A percentile compares a stretch with the other conserved stretches of the same genome.
These are phyloP conservation scores for Austroboletus olivaceoglutinosus DNA, from an alignment of 1,284 basidiomycete species.

Conservation along the genomic window DNA sequence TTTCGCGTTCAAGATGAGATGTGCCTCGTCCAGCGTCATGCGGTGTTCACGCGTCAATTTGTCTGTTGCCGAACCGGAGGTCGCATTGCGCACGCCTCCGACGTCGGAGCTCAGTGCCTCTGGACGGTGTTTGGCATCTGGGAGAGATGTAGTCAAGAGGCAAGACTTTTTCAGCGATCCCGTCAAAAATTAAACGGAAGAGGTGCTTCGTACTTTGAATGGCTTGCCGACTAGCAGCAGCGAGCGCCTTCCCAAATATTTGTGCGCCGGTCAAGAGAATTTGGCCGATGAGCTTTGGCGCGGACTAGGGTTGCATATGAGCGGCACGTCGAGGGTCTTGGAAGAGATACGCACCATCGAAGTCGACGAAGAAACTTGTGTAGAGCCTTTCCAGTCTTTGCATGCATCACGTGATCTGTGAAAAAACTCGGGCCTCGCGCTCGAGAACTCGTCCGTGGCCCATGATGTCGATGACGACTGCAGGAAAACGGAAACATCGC, in stretches of 20 bases:
- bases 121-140: conserved; percentile 83
- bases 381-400: neutral
- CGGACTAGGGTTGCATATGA: conserved; percentile 48
- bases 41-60: conserved; percentile 78
- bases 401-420: conserved; percentile 22
- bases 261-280: conserved; percentile 78
- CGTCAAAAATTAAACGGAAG: neutral
- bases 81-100: conserved; percentile 71
- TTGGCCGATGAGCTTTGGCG: conserved; percentile 77
- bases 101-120: conserved; percentile 60
- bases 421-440: conserved; percentile 3
- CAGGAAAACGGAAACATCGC: conserved; percentile 53
- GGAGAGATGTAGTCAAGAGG: neutral
- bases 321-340: neutral
- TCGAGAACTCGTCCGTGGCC: neutral
- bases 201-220: conserved; percentile 73
- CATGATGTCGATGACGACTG: conserved; percentile 18
- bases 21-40: conserved; percentile 97
- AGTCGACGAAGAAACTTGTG: neutral
- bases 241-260: conserved; percentile 90
- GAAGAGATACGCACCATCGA: conserved; percentile 24
- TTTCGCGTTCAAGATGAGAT: conserved; percentile 90
- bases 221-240: conserved; percentile 90
- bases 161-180: conserved; percentile 6
- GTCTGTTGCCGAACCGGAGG: conserved; percentile 71